Evolutionary conservation across 352 stramenopile genomes (phyloP), one percentile per base, ranked within the genome.

Genomic region (Phytophthora pluvialis): DNA sequence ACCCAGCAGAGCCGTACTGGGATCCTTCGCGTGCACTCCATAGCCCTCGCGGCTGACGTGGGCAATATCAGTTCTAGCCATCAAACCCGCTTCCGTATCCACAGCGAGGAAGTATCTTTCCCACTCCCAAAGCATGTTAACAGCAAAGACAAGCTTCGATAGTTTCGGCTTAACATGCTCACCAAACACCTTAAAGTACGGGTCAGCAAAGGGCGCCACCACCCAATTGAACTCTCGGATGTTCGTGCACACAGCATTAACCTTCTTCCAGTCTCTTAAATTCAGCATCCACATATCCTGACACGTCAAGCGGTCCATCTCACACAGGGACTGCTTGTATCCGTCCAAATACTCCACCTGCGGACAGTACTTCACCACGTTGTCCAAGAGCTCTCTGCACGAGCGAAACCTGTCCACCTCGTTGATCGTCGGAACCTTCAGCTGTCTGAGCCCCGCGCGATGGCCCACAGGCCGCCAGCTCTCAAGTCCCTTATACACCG

Each of bases 121-220:
- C 74, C 71, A 82, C 36, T 70, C 47, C 74, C 74, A 80, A 4
- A 80, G 40, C 74, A 78, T 82, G 58, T 67, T 79, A 8, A 82
- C 36, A 15, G 38, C 42, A n/a, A 82, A 75, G 3, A 64, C 52
- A 9, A 78, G 49, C 26, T 54, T 55, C 4, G 29, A 57, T 3
- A 79, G 71, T 9, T 58, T 21, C 10, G 67, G 70, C 47, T 81
- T 81, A 4, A 31, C 13, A 45, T 77, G 33, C 15, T 75, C 64
- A 12, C 70, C 73, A 16, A 78, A 81, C 4, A 67, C 51, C 8
- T 65, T 47, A 49, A 81, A 81, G 49, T 75, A 78, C n/a, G 69
- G 50, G 38, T 73, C 66, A 11, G 43, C 64, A 31, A 72, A 77
- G 15, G 72, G 67, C 25, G 60, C 72, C 7, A 73, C 65, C 0